Conservation (phyloP, 345 rosid genomes). For the Kandelia obovata region DNA sequence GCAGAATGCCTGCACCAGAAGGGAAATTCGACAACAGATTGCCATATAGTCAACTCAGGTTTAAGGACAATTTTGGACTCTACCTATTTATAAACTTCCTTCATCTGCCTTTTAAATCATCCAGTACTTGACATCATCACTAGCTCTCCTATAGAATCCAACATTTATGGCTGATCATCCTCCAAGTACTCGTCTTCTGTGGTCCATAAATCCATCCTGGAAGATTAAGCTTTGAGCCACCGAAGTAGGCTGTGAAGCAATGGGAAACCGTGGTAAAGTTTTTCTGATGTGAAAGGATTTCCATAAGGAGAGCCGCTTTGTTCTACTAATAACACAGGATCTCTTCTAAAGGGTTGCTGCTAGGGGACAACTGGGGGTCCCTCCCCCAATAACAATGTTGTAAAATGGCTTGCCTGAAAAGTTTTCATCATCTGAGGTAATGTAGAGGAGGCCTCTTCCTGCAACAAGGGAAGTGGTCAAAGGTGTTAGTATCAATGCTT, state of each 20-base stretch:
- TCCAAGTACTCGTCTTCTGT: constrained; percentile 64
- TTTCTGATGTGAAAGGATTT: constrained; percentile 45
- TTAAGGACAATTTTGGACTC: constrained; percentile 60
- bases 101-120: constrained; percentile 58
- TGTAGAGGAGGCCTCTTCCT: constrained; percentile 48
- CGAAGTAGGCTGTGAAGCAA: constrained; percentile 46
- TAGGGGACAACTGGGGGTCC: constrained; percentile 67
- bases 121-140: constrained; percentile 42
- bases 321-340: constrained; percentile 56
- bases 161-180: constrained; percentile 71
- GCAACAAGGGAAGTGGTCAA: background rate
- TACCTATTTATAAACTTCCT: constrained; percentile 64
- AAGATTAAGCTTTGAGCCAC: constrained; percentile 60
- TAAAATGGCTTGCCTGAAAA: constrained; percentile 66
- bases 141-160: constrained; percentile 68
- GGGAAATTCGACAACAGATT: constrained; percentile 50
- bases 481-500: background rate
- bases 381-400: constrained; percentile 65
- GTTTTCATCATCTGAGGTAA: constrained; percentile 54
- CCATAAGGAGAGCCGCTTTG: constrained; percentile 65
- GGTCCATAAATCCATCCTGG: constrained; percentile 45
- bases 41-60: constrained; percentile 67
- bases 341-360: constrained; percentile 63
- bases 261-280: constrained; percentile 45
- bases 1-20: constrained; percentile 69